These are phyloP conservation scores for Pestalotiopsis sp. DNA, from an alignment of 2,329 filamentous ascomycete species.

Conservation along the genomic window DNA sequence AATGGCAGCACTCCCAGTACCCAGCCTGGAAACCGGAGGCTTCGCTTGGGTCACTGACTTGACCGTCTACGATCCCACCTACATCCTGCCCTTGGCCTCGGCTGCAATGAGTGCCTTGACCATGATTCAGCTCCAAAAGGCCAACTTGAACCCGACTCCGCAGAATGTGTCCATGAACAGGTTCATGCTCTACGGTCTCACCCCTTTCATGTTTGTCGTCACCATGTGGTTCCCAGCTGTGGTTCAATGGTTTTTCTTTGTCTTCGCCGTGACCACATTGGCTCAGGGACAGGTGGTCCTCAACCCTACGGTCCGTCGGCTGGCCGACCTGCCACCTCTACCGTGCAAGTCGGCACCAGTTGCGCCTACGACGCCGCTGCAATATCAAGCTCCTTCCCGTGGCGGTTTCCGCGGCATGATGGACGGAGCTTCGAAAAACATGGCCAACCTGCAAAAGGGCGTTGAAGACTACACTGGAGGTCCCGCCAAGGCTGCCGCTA, in stretches of 20 bases:
- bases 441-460: constrained; percentile 18
- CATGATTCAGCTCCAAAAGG: constrained; percentile 24
- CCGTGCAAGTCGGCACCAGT: constrained; percentile 11
- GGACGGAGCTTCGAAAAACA: constrained; percentile 14
- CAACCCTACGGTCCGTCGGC: constrained; percentile 42
- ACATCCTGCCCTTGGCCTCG: constrained; percentile 69
- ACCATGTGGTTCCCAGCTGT: constrained; percentile 52
- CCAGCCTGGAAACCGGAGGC: constrained; percentile 72
- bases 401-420: constrained; percentile 7
- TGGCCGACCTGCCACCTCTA: constrained; percentile 40
- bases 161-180: constrained; percentile 40
- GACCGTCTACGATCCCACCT: constrained; percentile 76
- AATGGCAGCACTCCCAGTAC: constrained; percentile 80
- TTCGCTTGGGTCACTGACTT: constrained; percentile 81
- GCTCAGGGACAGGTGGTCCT: constrained; percentile 41
- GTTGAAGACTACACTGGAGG: constrained; percentile 35
- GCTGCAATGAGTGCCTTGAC: constrained; percentile 59
- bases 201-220: constrained; percentile 45
- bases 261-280: constrained; percentile 34
- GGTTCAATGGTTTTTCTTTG: constrained; percentile 53
- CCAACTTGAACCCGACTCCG: constrained; percentile 29
- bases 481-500: constrained; percentile 18
- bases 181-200: constrained; percentile 46
- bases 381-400: constrained; percentile 12
- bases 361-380: neutral